These are phyloP conservation scores for Penicillium alfredii DNA, from an alignment of 495 filamentous ascomycete genomes.

Conservation along the genomic window DNA sequence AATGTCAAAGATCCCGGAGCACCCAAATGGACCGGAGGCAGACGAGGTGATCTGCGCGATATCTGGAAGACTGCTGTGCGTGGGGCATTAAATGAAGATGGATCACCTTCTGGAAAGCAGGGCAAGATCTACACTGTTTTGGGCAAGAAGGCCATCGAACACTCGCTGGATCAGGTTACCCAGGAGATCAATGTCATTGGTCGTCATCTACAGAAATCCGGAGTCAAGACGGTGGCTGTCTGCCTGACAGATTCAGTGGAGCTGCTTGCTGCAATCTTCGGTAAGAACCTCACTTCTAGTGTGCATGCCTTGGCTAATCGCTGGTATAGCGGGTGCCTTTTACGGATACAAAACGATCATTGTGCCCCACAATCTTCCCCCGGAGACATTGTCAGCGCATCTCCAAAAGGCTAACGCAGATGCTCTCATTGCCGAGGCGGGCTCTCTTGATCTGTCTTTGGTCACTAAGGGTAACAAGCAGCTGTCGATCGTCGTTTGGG, in stretches of 20 bases:
- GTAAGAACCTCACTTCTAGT: slow-evolving; percentile 31
- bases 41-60: slow-evolving; percentile 87
- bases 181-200: slow-evolving; percentile 87
- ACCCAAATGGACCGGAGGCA: slow-evolving; percentile 73
- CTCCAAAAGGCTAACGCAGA: slow-evolving; percentile 68
- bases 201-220: slow-evolving; percentile 58
- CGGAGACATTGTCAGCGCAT: slow-evolving; percentile 59
- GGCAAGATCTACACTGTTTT: slow-evolving; percentile 77
- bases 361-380: slow-evolving; percentile 71
- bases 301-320: slow-evolving; percentile 7
- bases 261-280: slow-evolving; percentile 66
- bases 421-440: slow-evolving; percentile 75
- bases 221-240: slow-evolving; percentile 75
- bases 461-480: slow-evolving; percentile 60
- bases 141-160: slow-evolving; percentile 65
- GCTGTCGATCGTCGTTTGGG: slow-evolving; percentile 81
- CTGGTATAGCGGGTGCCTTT: slow-evolving; percentile 63
- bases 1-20: slow-evolving; percentile 78
- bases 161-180: slow-evolving; percentile 64
- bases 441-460: slow-evolving; percentile 74
- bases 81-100: slow-evolving; percentile 56
- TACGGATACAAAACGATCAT: slow-evolving; percentile 75
- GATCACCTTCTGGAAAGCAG: slow-evolving; percentile 51
- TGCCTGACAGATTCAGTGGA: slow-evolving; percentile 93
- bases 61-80: slow-evolving; percentile 75